These are phyloP conservation scores for Blumeriella jaapii DNA, from an alignment of 2,329 filamentous ascomycete genomes.

Conservation along the genomic window DNA sequence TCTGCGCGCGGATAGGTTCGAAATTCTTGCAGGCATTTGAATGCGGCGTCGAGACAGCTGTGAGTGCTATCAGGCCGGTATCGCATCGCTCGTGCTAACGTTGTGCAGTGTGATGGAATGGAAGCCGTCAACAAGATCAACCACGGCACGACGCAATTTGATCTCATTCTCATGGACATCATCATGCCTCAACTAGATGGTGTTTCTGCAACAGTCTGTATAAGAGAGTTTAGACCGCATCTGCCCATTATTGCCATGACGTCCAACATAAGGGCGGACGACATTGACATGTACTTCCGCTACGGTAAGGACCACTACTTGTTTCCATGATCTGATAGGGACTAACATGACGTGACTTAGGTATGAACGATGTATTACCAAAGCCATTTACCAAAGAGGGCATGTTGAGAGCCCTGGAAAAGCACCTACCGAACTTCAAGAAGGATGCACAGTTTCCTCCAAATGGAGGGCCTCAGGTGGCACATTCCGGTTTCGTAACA, in stretches of 20 bases:
- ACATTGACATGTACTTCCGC: conserved; percentile 94
- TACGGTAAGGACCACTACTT: too few species aligned
- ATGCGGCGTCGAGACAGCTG: conserved; percentile 56
- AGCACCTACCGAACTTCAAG: conserved; percentile 75
- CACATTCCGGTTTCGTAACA: conserved; percentile 20
- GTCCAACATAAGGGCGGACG: conserved; percentile 91
- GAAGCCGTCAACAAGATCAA: conserved; percentile 83
- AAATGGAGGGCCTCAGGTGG: conserved; percentile 13
- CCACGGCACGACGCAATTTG: conserved; percentile 38
- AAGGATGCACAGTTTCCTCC: conserved; percentile 37
- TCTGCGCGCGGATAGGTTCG: conserved; percentile 54
- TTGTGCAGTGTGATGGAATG: conserved; percentile 63
- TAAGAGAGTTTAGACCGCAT: conserved; percentile 71
- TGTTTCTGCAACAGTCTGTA: conserved; percentile 86
- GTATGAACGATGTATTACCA: conserved; percentile 94
- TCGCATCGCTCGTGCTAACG: not conserved
- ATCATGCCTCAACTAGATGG: conserved; percentile 97
- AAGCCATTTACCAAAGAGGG: conserved; percentile 92
- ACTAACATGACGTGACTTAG: too few species aligned
- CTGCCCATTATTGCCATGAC: conserved; percentile 97
- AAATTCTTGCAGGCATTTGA: conserved; percentile 57
- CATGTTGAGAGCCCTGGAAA: conserved; percentile 75
- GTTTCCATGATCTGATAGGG: too few species aligned
- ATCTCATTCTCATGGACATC: conserved; percentile 79
- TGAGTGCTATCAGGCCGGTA: conserved; percentile 31